phyloP scores from a whole-genome alignment of 164 flowering plant species.

The Vitis vinifera region DNA sequence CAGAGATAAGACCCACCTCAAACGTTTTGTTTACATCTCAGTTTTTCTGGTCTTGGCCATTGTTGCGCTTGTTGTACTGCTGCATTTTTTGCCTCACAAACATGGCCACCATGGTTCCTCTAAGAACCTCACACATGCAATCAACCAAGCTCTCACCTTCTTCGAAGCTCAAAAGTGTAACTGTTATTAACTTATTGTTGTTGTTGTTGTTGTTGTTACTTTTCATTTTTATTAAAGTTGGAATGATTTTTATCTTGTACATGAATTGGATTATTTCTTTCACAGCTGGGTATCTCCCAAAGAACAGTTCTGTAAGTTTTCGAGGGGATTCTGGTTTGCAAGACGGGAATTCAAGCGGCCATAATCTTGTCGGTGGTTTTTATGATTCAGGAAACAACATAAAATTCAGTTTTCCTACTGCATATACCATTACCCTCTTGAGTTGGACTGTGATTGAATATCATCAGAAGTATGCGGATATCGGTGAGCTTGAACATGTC shows the following conservation, averaged over 20 bases:
- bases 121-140: constrained; percentile 42
- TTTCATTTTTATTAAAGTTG: neutral
- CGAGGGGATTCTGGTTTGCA: constrained; percentile 57
- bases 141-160: constrained; percentile 55
- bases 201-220: neutral
- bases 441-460: constrained; percentile 83
- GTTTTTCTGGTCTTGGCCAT: constrained; percentile 17
- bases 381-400: constrained; percentile 73
- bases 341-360: constrained; percentile 43
- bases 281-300: constrained; percentile 58
- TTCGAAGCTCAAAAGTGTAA: constrained; percentile 79
- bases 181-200: neutral
- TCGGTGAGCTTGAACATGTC: constrained; percentile 58
- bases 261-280: neutral
- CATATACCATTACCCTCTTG: constrained; percentile 61
- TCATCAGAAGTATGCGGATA: constrained; percentile 44
- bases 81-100: constrained; percentile 35
- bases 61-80: constrained; percentile 21
- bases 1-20: constrained; percentile 30
- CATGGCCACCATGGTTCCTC: constrained; percentile 25
- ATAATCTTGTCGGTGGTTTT: constrained; percentile 63
- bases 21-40: constrained; percentile 34
- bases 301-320: constrained; percentile 35
- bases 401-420: constrained; percentile 61
- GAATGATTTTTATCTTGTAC: neutral